phyloP scores from a whole-genome alignment of 2,329 filamentous ascomycete genomes.

The Diatrype stigma region DNA sequence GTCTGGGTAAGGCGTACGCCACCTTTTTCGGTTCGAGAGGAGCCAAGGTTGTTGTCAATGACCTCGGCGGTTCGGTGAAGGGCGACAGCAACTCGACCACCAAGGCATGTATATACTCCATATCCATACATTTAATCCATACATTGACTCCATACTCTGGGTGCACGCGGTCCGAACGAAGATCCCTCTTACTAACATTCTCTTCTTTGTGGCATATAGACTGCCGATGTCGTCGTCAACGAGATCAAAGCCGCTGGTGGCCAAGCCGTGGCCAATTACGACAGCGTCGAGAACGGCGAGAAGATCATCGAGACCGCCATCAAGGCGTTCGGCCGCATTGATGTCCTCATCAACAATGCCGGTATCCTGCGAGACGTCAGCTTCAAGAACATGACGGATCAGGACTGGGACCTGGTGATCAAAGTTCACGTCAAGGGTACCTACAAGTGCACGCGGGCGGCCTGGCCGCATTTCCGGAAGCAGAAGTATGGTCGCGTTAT shows the following conservation, averaged over 20 bases:
- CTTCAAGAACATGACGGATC: slow-evolving; percentile 98
- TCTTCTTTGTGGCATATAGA: slow-evolving; percentile 40
- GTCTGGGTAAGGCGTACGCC: slow-evolving; percentile 77
- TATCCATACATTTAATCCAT: background rate
- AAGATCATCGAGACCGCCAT: slow-evolving; percentile 90
- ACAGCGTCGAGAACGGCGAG: slow-evolving; percentile 89
- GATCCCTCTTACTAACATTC: slow-evolving; percentile 19
- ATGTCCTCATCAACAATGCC: slow-evolving; percentile 96
- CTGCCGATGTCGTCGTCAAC: slow-evolving; percentile 76
- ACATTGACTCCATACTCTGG: no score
- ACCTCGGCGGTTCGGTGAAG: slow-evolving; percentile 88
- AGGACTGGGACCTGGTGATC: slow-evolving; percentile 94
- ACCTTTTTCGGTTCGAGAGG: slow-evolving; percentile 88
- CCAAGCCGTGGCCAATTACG: slow-evolving; percentile 96
- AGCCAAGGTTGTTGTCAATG: slow-evolving; percentile 94
- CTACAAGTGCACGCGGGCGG: slow-evolving; percentile 92
- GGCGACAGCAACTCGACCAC: slow-evolving; percentile 80
- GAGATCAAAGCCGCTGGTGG: slow-evolving; percentile 85
- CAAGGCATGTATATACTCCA: slow-evolving; percentile 56
- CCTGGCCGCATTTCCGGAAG: slow-evolving; percentile 97
- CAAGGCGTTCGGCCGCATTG: slow-evolving; percentile 77
- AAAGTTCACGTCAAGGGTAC: slow-evolving; percentile 88
- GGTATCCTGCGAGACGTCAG: slow-evolving; percentile 91
- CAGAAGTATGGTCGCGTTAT: slow-evolving; percentile 97
- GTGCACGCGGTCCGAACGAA: no score